Evolutionary conservation across 2,329 filamentous ascomycete genomes (phyloP).

Genomic region (Fusarium lateritium): DNA sequence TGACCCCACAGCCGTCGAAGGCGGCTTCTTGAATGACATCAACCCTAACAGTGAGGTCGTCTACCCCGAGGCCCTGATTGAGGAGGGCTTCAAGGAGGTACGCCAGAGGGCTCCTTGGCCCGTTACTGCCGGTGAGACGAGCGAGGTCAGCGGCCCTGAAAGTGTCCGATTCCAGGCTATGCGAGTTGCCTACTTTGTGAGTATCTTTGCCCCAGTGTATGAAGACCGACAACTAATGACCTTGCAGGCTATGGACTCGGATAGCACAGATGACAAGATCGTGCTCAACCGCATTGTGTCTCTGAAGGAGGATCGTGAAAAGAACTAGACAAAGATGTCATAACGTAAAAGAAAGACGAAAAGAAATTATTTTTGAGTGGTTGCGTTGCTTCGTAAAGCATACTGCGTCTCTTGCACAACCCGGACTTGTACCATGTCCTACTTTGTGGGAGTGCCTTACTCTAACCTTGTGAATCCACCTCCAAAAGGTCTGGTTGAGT

Average conservation of each 20-base stretch:
- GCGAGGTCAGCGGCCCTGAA: constrained; percentile 75
- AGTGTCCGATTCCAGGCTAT: constrained; percentile 92
- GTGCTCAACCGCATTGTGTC: constrained; percentile 94
- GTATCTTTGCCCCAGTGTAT: constrained; percentile 41
- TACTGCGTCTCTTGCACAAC: not conserved
- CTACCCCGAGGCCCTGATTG: constrained; percentile 84
- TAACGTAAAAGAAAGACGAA: not conserved
- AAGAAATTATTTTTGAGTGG: not conserved
- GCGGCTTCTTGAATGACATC: constrained; percentile 86
- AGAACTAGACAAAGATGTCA: constrained; percentile 56
- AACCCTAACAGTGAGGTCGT: constrained; percentile 87
- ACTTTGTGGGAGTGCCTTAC: not conserved
- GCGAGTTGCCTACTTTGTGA: constrained; percentile 86
- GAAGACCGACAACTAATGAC: constrained; percentile 29
- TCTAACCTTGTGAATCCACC: too few species aligned
- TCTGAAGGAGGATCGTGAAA: constrained; percentile 88
- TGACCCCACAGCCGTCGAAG: constrained; percentile 82
- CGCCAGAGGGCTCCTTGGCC: constrained; percentile 83
- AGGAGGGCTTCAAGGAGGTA: constrained; percentile 87
- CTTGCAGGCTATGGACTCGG: constrained; percentile 78
- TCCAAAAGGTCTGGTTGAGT: too few species aligned
- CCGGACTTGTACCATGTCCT: not conserved
- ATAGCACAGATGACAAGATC: constrained; percentile 83
- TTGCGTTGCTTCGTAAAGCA: not conserved
- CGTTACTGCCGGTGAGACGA: constrained; percentile 79